A percentile compares a stretch with the other conserved stretches of the same genome.
Conservation (phyloP, 2,329 filamentous ascomycete genomes). For the Apiospora arundinis region DNA sequence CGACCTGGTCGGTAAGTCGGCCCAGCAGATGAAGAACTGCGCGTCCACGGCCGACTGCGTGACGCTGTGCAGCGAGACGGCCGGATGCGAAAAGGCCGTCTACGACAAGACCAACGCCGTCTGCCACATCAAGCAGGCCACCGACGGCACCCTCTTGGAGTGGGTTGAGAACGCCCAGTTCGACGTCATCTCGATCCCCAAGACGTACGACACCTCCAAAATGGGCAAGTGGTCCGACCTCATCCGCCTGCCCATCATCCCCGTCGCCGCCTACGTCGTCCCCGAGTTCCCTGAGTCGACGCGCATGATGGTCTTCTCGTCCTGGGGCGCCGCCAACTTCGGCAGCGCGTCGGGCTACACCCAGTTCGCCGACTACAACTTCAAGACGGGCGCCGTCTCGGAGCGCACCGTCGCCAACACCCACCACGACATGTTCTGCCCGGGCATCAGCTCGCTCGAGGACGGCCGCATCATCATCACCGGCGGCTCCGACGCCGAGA, state of each 20-base stretch:
- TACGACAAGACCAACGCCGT: conserved; percentile 22
- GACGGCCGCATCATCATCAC: conserved; percentile 51
- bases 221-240: conserved; percentile 35
- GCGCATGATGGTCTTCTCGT: conserved; percentile 34
- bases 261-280: conserved; percentile 38
- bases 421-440: conserved; percentile 56
- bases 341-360: conserved; percentile 28
- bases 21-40: conserved; percentile 13
- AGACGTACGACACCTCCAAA: conserved; percentile 26
- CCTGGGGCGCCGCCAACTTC: conserved; percentile 35
- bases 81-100: conserved; percentile 24
- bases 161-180: conserved; percentile 31
- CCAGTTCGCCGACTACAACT: conserved; percentile 34
- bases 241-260: conserved; percentile 35
- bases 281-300: conserved; percentile 33
- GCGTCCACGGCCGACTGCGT: conserved; percentile 18
- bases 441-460: conserved; percentile 49
- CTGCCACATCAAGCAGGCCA: conserved; percentile 30
- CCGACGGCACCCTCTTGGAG: conserved; percentile 22
- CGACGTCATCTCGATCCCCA: conserved; percentile 26
- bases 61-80: conserved; percentile 19
- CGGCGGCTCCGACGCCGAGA: conserved; percentile 49
- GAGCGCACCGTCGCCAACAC: conserved; percentile 34
- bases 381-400: conserved; percentile 29
- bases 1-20: conserved; percentile 18